A percentile compares a stretch with the other conserved stretches of the same genome.
Conservation (phyloP, 208 protist species). For the Strigomonas galati region DNA sequence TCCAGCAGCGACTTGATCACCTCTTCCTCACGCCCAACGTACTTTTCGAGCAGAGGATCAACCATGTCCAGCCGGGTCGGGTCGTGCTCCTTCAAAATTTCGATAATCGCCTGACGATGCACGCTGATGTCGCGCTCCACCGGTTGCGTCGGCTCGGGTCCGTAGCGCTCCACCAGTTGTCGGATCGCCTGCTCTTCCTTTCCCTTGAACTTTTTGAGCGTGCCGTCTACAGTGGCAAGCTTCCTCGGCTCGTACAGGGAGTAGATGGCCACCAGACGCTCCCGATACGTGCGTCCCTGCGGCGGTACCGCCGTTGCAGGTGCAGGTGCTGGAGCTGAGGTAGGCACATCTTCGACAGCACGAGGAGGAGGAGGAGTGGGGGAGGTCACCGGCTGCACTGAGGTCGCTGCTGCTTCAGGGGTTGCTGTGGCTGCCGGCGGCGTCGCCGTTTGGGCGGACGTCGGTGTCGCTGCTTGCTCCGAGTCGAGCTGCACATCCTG, state of each 20-base stretch:
- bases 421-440: not conserved
- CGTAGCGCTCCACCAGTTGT: conserved; percentile 50
- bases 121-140: not conserved
- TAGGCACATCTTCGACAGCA: no score
- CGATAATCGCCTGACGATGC: conserved; percentile 25
- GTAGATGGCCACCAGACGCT: conserved; percentile 47
- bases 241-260: conserved; percentile 50
- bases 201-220: conserved; percentile 39
- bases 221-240: conserved; percentile 39
- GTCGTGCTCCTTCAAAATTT: conserved; percentile 31
- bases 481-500: not conserved
- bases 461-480: conserved; percentile 11
- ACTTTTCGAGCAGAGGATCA: conserved; percentile 28
- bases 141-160: conserved; percentile 33
- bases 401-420: not conserved
- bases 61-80: conserved; percentile 32
- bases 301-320: not conserved
- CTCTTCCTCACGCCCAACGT: conserved; percentile 36
- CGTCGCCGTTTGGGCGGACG: conserved; percentile 9
- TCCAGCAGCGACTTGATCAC: conserved; percentile 29
- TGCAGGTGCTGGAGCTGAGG: no score
- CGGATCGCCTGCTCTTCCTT: conserved; percentile 52
- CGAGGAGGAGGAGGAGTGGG: no score
- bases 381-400: no score
- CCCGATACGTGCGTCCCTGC: conserved; percentile 22